A percentile compares a stretch with the other conserved stretches of the same genome.
These are phyloP conservation scores for Rhizopus arrhizus DNA, from an alignment of 371 early-diverging fungal genomes.

Conservation along the genomic window DNA sequence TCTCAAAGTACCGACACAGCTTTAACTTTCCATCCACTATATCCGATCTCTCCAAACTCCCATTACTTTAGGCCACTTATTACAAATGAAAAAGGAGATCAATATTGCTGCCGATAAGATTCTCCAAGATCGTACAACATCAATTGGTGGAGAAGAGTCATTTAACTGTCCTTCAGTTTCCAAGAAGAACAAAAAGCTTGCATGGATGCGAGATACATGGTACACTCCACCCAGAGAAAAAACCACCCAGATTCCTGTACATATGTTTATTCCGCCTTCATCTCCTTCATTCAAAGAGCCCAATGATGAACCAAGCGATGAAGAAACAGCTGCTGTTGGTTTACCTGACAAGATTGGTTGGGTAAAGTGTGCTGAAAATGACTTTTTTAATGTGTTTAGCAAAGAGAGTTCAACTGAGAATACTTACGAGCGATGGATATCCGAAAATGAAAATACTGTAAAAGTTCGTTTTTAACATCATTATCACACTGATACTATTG, in stretches of 20 bases:
- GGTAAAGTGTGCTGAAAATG: constrained; percentile 19
- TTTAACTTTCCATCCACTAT: constrained; percentile 19
- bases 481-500: constrained; percentile 13
- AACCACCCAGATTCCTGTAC: constrained; percentile 16
- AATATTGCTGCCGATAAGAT: constrained; percentile 20
- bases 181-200: constrained; percentile 23
- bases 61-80: constrained; percentile 17
- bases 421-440: constrained; percentile 13
- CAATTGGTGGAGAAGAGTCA: constrained; percentile 20
- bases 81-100: constrained; percentile 26
- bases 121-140: constrained; percentile 19
- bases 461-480: constrained; percentile 12
- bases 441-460: constrained; percentile 11
- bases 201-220: constrained; percentile 25
- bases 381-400: too few species aligned
- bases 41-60: constrained; percentile 14
- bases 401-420: constrained; percentile 21
- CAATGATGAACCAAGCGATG: constrained; percentile 20
- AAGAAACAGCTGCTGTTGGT: constrained; percentile 19
- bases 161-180: constrained; percentile 18
- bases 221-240: constrained; percentile 17
- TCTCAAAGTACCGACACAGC: constrained; percentile 22
- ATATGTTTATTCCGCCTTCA: constrained; percentile 20
- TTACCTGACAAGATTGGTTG: constrained; percentile 24
- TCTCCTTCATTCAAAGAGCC: constrained; percentile 17